phyloP scores from a whole-genome alignment of 331 rosid genomes.

The Quercus phellos region DNA sequence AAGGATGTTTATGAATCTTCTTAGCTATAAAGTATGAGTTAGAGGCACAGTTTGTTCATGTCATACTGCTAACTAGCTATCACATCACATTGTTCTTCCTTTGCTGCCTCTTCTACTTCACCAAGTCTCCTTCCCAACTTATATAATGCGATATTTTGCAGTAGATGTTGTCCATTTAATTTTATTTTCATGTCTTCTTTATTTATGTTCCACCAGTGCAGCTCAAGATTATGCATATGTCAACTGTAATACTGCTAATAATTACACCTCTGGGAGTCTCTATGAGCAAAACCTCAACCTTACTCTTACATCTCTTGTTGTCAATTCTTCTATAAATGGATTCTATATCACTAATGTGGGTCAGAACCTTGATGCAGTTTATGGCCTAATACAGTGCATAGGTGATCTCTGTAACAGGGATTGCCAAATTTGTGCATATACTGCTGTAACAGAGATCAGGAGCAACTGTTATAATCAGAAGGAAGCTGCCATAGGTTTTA shows the following conservation, averaged over 20 bases:
- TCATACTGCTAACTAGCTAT: neutral
- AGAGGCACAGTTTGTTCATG: neutral
- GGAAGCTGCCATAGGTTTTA: constrained; percentile 22
- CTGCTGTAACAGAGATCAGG: constrained; percentile 15
- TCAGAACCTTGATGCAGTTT: constrained; percentile 17
- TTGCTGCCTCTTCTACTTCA: neutral
- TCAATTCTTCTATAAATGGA: constrained; percentile 11
- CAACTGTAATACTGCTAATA: neutral
- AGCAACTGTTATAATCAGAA: constrained; percentile 17
- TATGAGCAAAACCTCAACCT: constrained; percentile 24
- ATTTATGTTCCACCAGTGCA: neutral
- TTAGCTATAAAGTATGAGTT: too few species aligned
- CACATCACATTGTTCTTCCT: neutral
- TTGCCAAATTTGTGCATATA: constrained; percentile 25
- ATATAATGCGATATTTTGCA: constrained; percentile 9
- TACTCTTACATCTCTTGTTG: constrained; percentile 19
- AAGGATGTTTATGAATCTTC: too few species aligned
- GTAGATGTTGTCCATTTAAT: constrained; percentile 10
- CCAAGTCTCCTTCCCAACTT: neutral
- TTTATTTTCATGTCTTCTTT: constrained; percentile 8
- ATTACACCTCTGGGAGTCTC: constrained; percentile 24
- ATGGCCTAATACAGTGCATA: constrained; percentile 29
- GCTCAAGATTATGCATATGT: constrained; percentile 2
- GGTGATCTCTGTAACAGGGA: neutral
- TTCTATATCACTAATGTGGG: too few species aligned